Base-by-base conservation (phyloP, 164 flowering plant genomes). In the Malania oleifera region DNA sequence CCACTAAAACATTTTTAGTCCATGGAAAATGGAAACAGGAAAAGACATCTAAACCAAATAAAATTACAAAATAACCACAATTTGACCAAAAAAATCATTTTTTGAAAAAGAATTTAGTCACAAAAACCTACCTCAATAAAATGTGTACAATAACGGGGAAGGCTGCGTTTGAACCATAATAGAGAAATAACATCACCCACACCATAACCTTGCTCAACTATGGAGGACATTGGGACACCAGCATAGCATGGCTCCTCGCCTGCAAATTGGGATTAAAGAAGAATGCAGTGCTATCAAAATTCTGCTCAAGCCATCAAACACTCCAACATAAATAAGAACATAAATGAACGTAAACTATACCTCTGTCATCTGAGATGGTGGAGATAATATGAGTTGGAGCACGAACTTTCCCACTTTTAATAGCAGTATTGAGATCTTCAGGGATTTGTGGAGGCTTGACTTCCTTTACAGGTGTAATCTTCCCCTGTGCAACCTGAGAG, bases 361-460 rank as follows among this genome's bases (percentile, higher is more conserved):
- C 99, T 80, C 97, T 81, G 61, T 95, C 99, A 70, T 95, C 97
- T 60, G 96, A 95, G 70, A 95, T 95, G 59, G 97, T 91, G 46
- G 99, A 95, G 52, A 95, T 85, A 57, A 91, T 87, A 66, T 95
- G 97, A 66, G 97, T 95, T 54, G 97, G 97, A 66, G 97, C 97
- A n/a, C 96, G 91, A 62, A 95, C 97, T 85, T 89, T 95, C 37
- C 99, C 97, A 63, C 96, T 91, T 73, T 91, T 91, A 62, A 95
- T 91, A 52, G 96, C 97, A 28, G 63, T 60, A 66, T 71, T 88
- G 53, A 95, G 95, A 77, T 95, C 99, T 76, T 95, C 99, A n/a
- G 99, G 99, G 61, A 95, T 91, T 71, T 72, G 91, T 50, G 99
- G 99, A 54, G 96, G 99, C 53, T 52, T 77, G 37, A 95, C 61